phyloP scores from a whole-genome alignment of 495 filamentous ascomycete genomes.

The Penicillium nucicola region DNA sequence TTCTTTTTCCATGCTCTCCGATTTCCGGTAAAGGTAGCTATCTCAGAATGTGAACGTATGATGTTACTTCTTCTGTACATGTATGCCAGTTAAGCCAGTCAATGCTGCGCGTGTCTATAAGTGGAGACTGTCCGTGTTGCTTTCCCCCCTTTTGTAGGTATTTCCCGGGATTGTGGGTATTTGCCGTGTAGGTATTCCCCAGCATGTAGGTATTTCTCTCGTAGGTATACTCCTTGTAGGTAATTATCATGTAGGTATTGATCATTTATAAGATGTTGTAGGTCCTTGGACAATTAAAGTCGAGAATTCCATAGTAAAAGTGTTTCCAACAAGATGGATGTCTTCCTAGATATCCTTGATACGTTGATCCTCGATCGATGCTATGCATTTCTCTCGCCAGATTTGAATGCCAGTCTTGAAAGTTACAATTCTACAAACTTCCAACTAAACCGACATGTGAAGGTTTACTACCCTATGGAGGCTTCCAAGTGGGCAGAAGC shows the following conservation, averaged over 20 bases:
- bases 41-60: too few species aligned
- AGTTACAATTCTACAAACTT: constrained; percentile 1
- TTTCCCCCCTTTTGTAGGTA: constrained; percentile 10
- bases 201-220: background rate
- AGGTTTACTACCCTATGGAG: constrained; percentile 53
- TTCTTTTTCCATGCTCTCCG: too few species aligned
- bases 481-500: constrained; percentile 63
- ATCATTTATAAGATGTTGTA: background rate
- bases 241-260: constrained; percentile 2
- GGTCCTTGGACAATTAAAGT: background rate
- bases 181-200: background rate
- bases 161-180: background rate
- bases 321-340: constrained; percentile 61
- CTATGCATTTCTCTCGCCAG: constrained; percentile 62
- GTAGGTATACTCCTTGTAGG: constrained; percentile 2
- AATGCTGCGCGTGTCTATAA: background rate
- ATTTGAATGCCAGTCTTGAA: constrained; percentile 27
- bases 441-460: constrained; percentile 36
- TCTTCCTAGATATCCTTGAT: constrained; percentile 71
- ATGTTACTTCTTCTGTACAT: too few species aligned
- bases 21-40: too few species aligned
- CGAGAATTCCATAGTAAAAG: background rate
- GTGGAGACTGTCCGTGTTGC: constrained; percentile 1
- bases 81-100: too few species aligned
- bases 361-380: constrained; percentile 66